Conservation (phyloP, 2,329 filamentous ascomycete species). For the Pyricularia pennisetigena region DNA sequence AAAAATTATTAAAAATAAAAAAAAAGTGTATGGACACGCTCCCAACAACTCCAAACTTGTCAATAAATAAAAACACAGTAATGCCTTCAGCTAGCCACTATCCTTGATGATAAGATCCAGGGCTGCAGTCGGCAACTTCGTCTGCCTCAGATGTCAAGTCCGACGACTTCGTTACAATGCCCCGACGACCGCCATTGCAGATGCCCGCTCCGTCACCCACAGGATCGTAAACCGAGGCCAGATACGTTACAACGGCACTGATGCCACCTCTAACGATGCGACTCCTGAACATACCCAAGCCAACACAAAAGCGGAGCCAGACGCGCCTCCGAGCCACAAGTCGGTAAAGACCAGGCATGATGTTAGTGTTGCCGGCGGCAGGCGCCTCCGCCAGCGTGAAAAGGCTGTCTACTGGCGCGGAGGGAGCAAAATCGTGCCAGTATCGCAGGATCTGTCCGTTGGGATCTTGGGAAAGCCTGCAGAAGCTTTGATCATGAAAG, state of each 20-base stretch:
- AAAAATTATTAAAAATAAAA: not conserved
- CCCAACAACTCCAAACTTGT: not conserved
- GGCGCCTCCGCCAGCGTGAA: not conserved
- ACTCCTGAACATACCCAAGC: not conserved
- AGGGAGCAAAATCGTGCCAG: slow-evolving; percentile 9
- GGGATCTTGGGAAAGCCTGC: slow-evolving; percentile 27
- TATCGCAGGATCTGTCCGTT: slow-evolving; percentile 15
- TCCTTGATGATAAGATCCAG: slow-evolving; percentile 3
- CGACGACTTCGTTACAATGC: not conserved
- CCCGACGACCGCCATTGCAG: not conserved
- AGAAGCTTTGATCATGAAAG: slow-evolving; percentile 36
- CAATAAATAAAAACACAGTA: not conserved
- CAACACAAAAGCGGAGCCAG: not conserved
- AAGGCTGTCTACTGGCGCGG: slow-evolving; percentile 8
- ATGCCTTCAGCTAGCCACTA: not conserved
- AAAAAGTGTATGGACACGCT: not conserved
- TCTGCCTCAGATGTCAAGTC: slow-evolving; percentile 9
- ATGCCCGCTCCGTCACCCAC: not conserved
- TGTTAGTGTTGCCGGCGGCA: not conserved
- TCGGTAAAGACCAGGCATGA: too few relatives aligned
- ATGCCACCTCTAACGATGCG: not conserved
- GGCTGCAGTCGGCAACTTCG: slow-evolving; percentile 6
- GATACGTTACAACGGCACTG: not conserved
- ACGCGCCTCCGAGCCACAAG: not conserved
- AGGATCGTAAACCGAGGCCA: not conserved